These are phyloP conservation scores for Metschnikowia hibisci DNA, from an alignment of 805 yeast species.

Conservation along the genomic window DNA sequence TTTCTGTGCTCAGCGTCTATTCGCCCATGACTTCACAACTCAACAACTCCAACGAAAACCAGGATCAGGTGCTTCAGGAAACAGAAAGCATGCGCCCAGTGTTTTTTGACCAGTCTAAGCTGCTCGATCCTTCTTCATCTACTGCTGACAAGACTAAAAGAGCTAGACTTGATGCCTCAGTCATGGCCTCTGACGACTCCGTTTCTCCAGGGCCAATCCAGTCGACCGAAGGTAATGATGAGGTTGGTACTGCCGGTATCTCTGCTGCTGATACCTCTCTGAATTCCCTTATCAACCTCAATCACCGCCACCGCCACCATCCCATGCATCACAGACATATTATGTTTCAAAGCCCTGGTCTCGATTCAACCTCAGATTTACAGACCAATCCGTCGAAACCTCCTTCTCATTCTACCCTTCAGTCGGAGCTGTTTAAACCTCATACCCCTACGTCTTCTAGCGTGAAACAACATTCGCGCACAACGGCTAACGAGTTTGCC, in stretches of 20 bases:
- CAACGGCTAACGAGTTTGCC: slow-evolving; percentile 1
- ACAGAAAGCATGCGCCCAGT: slow-evolving; percentile 31
- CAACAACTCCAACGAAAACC: slow-evolving; percentile 28
- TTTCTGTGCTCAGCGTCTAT: not conserved
- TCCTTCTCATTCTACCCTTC: slow-evolving; percentile 1
- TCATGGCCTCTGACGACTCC: slow-evolving; percentile 14
- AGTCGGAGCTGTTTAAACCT: slow-evolving; percentile 3
- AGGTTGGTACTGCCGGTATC: slow-evolving; percentile 7
- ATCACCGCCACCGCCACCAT: slow-evolving; percentile 8
- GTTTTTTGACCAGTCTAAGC: slow-evolving; percentile 26
- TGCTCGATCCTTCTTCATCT: slow-evolving; percentile 15
- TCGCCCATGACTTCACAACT: slow-evolving; percentile 28
- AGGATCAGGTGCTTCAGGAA: slow-evolving; percentile 30
- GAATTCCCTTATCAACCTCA: slow-evolving; percentile 6
- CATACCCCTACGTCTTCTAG: slow-evolving; percentile 11
- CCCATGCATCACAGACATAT: slow-evolving; percentile 16
- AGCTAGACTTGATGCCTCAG: slow-evolving; percentile 17
- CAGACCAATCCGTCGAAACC: not conserved
- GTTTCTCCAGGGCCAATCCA: not conserved
- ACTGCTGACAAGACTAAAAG: slow-evolving; percentile 15
- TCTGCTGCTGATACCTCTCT: slow-evolving; percentile 1
- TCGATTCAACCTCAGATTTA: slow-evolving; percentile 9
- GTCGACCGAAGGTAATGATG: not conserved
- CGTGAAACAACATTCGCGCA: slow-evolving; percentile 4
- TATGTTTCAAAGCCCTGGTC: slow-evolving; percentile 22